Percentiles rank a stretch among this genome's conserved stretches.
Evolutionary conservation across 2,329 filamentous ascomycete species (phyloP).

Genomic region (Dryadomyces quercivorus): DNA sequence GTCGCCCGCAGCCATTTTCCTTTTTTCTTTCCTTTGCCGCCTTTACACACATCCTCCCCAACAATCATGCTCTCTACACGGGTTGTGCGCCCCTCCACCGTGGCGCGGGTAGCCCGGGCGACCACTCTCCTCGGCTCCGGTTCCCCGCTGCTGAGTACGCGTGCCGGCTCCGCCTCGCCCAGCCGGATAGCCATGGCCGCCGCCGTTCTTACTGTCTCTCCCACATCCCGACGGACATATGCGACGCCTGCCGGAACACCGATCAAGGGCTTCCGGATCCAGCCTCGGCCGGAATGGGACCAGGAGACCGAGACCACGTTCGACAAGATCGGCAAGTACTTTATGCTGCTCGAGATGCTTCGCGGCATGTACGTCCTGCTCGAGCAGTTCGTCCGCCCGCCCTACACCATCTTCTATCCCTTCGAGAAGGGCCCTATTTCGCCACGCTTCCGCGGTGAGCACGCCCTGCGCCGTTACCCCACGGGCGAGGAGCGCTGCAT

Average conservation of each 20-base stretch:
- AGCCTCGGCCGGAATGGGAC: slow-evolving; percentile 65
- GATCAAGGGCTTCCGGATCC: slow-evolving; percentile 68
- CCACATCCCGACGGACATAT: slow-evolving; percentile 22
- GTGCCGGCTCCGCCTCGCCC: neutral
- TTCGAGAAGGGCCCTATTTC: slow-evolving; percentile 99
- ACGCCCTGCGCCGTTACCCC: slow-evolving; percentile 90
- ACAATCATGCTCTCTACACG: slow-evolving; percentile 12
- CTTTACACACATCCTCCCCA: neutral
- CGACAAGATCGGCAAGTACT: slow-evolving; percentile 84
- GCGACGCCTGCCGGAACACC: slow-evolving; percentile 68
- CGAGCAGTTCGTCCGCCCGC: slow-evolving; percentile 96
- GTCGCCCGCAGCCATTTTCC: neutral
- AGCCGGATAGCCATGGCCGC: slow-evolving; percentile 1
- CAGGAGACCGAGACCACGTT: slow-evolving; percentile 64
- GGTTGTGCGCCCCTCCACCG: slow-evolving; percentile 9
- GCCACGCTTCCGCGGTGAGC: slow-evolving; percentile 94
- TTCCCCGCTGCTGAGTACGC: neutral
- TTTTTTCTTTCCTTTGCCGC: neutral
- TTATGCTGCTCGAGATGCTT: slow-evolving; percentile 89
- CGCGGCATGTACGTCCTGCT: slow-evolving; percentile 96
- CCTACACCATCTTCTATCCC: slow-evolving; percentile 98
- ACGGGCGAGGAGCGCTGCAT: slow-evolving; percentile 98
- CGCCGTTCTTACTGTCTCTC: too few species aligned
- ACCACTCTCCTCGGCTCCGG: neutral
- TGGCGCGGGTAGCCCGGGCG: slow-evolving; percentile 2